Percentiles rank a stretch among this genome's conserved stretches.
phyloP scores from a whole-genome alignment of 768 basidiomycete genomes.

The Kwoniella sp. region DNA sequence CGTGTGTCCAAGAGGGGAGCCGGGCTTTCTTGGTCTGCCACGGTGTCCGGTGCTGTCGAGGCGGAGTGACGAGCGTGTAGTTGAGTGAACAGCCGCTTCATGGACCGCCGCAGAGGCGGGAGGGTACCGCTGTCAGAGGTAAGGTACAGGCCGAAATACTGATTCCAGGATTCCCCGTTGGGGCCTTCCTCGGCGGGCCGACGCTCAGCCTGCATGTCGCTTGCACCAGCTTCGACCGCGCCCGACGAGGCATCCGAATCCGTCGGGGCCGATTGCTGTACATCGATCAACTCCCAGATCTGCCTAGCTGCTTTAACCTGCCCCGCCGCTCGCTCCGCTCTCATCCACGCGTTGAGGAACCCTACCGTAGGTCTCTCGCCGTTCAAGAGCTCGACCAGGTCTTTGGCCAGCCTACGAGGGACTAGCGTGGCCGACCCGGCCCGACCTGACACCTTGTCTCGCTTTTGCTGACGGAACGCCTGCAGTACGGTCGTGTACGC shows the following conservation, averaged over 20 bases:
- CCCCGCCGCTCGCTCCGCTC: constrained; percentile 21
- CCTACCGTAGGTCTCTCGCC: constrained; percentile 6
- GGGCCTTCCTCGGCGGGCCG: not conserved
- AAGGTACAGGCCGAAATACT: not conserved
- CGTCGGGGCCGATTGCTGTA: not conserved
- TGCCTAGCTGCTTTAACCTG: constrained; percentile 5
- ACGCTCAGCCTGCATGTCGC: not conserved
- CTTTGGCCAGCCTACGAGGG: constrained; percentile 2
- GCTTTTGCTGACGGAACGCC: not conserved
- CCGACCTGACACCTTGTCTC: constrained; percentile 1
- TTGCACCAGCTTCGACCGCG: not conserved
- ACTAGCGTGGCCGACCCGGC: no score
- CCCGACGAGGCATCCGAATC: not conserved
- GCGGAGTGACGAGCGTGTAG: not conserved
- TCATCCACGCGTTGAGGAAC: constrained; percentile 34
- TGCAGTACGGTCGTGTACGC: constrained; percentile 8
- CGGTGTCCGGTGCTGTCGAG: no score
- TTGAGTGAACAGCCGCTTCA: not conserved
- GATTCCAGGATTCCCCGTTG: not conserved
- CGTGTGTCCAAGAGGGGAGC: not conserved
- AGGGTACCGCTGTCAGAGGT: not conserved
- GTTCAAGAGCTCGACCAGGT: constrained; percentile 1
- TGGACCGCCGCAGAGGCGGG: not conserved
- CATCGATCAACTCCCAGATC: constrained; percentile 21
- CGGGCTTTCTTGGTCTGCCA: no score